Conservation (phyloP, 2,329 filamentous ascomycete species). For the Trichoderma semiorbis region DNA sequence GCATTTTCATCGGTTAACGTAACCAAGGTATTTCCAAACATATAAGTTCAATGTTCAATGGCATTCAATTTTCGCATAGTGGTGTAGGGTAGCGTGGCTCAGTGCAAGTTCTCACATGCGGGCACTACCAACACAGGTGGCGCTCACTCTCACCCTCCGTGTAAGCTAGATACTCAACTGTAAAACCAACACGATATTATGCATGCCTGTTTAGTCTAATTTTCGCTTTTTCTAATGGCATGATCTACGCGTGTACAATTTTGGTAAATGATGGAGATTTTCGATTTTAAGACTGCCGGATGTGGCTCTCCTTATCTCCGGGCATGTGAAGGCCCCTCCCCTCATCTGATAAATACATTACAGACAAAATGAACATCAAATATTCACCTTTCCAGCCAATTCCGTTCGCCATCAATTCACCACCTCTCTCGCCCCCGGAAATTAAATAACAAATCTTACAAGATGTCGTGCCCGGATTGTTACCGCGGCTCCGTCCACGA, state of each 20-base stretch:
- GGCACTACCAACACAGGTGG: not conserved
- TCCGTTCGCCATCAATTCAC: not conserved
- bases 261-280: not conserved
- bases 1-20: too few relatives aligned
- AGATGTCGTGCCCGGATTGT: conserved; percentile 41
- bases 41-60: not conserved
- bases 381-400: not conserved
- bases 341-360: not conserved
- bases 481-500: conserved; percentile 46
- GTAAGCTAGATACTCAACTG: not conserved
- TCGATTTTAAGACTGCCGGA: not conserved
- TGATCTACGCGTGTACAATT: not conserved
- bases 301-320: not conserved
- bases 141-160: not conserved
- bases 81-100: not conserved
- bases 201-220: not conserved
- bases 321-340: not conserved
- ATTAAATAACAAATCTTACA: not conserved
- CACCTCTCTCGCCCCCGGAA: too few relatives aligned
- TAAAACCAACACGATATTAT: not conserved
- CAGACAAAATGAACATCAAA: not conserved
- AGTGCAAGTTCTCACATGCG: not conserved
- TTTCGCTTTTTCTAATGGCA: not conserved
- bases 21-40: not conserved
- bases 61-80: not conserved